phyloP scores from a whole-genome alignment of 2,329 filamentous ascomycete species.

The Penicillium expansum region DNA sequence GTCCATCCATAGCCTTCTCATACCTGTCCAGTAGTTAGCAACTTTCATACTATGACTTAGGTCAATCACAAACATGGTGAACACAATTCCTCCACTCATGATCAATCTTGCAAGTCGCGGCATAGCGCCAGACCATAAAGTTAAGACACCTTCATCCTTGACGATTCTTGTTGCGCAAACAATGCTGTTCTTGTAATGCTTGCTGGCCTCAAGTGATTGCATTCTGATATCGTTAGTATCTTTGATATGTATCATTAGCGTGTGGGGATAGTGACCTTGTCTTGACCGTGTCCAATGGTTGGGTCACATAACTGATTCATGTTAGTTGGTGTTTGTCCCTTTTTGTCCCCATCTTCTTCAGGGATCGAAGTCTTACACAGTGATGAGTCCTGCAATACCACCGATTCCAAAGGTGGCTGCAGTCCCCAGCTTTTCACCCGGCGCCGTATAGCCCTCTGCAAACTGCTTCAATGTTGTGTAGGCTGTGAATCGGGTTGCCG shows the following conservation, averaged over 20 bases:
- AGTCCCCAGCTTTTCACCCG: slow-evolving; percentile 89
- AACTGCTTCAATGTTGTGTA: slow-evolving; percentile 90
- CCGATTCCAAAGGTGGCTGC: slow-evolving; percentile 88
- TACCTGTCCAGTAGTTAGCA: slow-evolving; percentile 52
- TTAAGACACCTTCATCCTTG: slow-evolving; percentile 81
- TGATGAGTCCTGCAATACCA: slow-evolving; percentile 83
- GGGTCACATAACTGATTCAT: slow-evolving; percentile 50
- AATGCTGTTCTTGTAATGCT: slow-evolving; percentile 81
- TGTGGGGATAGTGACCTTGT: slow-evolving; percentile 54
- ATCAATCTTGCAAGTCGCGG: slow-evolving; percentile 81
- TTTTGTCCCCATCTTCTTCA: background rate
- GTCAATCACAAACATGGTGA: slow-evolving; percentile 69
- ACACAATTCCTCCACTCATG: slow-evolving; percentile 92
- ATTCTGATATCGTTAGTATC: slow-evolving; percentile 56
- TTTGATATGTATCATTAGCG: background rate
- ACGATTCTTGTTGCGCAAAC: slow-evolving; percentile 80
- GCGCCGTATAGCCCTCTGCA: slow-evolving; percentile 86
- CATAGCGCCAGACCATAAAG: slow-evolving; percentile 91
- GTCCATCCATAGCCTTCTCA: slow-evolving; percentile 90
- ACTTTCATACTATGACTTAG: slow-evolving; percentile 6
- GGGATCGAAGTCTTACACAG: slow-evolving; percentile 57
- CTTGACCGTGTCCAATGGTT: slow-evolving; percentile 88
- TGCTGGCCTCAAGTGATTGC: slow-evolving; percentile 87
- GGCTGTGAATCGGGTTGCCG: slow-evolving; percentile 81
- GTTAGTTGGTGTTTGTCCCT: background rate